Conservation (phyloP, 2,329 filamentous ascomycete genomes). For the Clonostachys solani region DNA sequence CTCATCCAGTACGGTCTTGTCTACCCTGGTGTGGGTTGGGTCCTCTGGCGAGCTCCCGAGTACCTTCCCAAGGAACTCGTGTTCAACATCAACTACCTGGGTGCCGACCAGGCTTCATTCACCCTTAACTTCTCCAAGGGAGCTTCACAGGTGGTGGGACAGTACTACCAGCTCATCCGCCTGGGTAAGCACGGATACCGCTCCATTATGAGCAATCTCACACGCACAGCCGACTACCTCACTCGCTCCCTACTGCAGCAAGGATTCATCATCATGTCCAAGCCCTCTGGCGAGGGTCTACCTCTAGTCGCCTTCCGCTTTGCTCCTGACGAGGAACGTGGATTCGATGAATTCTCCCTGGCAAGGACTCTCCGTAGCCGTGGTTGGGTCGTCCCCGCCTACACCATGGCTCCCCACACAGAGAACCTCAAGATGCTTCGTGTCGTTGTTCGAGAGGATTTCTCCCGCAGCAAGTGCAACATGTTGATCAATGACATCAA, state of each 20-base stretch:
- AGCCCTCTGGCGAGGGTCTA: slow-evolving; percentile 71
- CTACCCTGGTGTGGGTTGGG: slow-evolving; percentile 93
- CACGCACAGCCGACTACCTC: slow-evolving; percentile 84
- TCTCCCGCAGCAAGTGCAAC: slow-evolving; percentile 78
- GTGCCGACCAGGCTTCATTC: slow-evolving; percentile 91
- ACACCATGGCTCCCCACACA: slow-evolving; percentile 93
- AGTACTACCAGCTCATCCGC: slow-evolving; percentile 96
- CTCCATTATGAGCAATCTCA: slow-evolving; percentile 91
- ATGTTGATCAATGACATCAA: slow-evolving; percentile 74
- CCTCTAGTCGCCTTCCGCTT: slow-evolving; percentile 90
- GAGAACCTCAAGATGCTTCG: slow-evolving; percentile 84
- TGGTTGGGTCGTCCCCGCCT: slow-evolving; percentile 92
- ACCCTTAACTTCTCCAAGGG: slow-evolving; percentile 98
- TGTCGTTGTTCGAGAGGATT: slow-evolving; percentile 90
- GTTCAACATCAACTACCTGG: slow-evolving; percentile 99
- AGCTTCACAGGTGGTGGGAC: slow-evolving; percentile 88
- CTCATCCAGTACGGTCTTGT: slow-evolving; percentile 50
- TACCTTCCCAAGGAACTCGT: slow-evolving; percentile 87
- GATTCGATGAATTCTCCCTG: slow-evolving; percentile 71
- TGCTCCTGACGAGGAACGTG: slow-evolving; percentile 47
- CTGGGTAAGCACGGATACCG: slow-evolving; percentile 90
- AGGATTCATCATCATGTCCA: slow-evolving; percentile 85
- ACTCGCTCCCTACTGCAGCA: slow-evolving; percentile 66
- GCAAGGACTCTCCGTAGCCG: slow-evolving; percentile 83
- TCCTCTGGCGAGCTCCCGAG: slow-evolving; percentile 80